Conservation (phyloP, 1,284 basidiomycete genomes). For the Cutaneotrichosporon cavernicola region DNA sequence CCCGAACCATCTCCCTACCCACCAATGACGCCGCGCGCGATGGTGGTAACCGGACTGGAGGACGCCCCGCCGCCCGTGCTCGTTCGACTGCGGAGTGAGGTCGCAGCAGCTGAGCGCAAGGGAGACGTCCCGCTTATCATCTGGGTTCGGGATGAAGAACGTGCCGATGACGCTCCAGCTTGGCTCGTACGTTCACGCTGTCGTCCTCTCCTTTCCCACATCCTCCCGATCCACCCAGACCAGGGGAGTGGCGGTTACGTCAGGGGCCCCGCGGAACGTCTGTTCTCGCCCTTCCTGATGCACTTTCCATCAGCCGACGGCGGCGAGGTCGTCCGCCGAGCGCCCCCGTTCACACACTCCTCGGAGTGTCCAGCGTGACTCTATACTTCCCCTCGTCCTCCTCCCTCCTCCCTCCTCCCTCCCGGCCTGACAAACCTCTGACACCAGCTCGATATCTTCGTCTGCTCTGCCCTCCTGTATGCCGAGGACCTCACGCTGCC, state of each 20-base stretch:
- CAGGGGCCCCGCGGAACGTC: no score
- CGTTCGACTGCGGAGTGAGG: slow-evolving; percentile 29
- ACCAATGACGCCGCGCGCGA: slow-evolving; percentile 14
- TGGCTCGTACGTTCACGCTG: slow-evolving; percentile 37
- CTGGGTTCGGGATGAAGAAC: slow-evolving; percentile 42
- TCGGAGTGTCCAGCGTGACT: no score
- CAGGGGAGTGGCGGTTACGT: not conserved
- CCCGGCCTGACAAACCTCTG: not conserved
- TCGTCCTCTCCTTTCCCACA: not conserved
- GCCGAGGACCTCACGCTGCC: slow-evolving; percentile 24
- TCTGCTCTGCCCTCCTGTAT: slow-evolving; percentile 22
- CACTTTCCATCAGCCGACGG: no score
- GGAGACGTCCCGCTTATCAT: slow-evolving; percentile 31
- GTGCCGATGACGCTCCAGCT: slow-evolving; percentile 14
- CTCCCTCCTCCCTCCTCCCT: no score
- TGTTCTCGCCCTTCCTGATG: no score
- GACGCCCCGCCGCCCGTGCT: slow-evolving; percentile 29
- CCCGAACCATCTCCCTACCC: not conserved
- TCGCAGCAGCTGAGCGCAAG: slow-evolving; percentile 10
- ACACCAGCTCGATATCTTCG: slow-evolving; percentile 41
- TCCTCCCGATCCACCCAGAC: not conserved
- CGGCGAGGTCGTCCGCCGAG: no score
- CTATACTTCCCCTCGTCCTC: no score
- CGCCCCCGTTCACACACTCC: no score
- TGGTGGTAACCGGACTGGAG: slow-evolving; percentile 43